phyloP scores from a whole-genome alignment of 1,284 basidiomycete genomes.

The Meripilus lineatus region DNA sequence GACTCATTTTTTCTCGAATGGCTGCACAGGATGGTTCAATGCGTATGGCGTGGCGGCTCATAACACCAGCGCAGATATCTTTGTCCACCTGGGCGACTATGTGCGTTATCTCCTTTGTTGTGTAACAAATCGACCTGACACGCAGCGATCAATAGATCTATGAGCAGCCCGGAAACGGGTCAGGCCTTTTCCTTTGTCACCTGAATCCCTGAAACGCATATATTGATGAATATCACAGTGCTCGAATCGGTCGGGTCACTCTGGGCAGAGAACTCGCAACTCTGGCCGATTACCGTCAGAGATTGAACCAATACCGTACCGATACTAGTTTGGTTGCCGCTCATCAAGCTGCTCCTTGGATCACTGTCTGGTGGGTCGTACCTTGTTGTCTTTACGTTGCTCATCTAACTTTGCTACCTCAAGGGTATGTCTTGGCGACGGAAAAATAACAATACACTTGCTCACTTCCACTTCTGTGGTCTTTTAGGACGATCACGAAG shows the following conservation, averaged over 20 bases:
- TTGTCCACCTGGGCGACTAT: slow-evolving; percentile 65
- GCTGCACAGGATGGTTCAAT: slow-evolving; percentile 58
- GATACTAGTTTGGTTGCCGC: slow-evolving; percentile 46
- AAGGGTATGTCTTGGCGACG: slow-evolving; percentile 4
- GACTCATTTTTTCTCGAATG: neutral
- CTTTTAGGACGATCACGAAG: slow-evolving; percentile 55
- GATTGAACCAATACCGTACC: slow-evolving; percentile 56
- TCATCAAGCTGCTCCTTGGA: slow-evolving; percentile 53
- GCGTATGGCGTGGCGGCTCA: slow-evolving; percentile 59
- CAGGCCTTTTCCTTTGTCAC: slow-evolving; percentile 5
- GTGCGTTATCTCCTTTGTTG: slow-evolving; percentile 26
- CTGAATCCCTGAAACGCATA: slow-evolving; percentile 1
- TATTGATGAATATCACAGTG: slow-evolving; percentile 23
- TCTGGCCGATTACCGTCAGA: slow-evolving; percentile 57
- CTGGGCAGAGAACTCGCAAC: slow-evolving; percentile 55
- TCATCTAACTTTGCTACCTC: slow-evolving; percentile 6
- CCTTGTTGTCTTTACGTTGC: neutral
- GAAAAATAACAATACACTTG: neutral
- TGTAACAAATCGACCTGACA: neutral
- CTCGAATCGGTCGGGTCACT: slow-evolving; percentile 41
- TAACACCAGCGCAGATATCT: slow-evolving; percentile 53
- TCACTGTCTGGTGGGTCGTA: slow-evolving; percentile 47
- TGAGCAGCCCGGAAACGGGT: slow-evolving; percentile 46
- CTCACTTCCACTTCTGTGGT: neutral
- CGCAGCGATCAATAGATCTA: slow-evolving; percentile 36